Conservation (phyloP, 2,329 filamentous ascomycete genomes). For the Cordyceps cicadae region DNA sequence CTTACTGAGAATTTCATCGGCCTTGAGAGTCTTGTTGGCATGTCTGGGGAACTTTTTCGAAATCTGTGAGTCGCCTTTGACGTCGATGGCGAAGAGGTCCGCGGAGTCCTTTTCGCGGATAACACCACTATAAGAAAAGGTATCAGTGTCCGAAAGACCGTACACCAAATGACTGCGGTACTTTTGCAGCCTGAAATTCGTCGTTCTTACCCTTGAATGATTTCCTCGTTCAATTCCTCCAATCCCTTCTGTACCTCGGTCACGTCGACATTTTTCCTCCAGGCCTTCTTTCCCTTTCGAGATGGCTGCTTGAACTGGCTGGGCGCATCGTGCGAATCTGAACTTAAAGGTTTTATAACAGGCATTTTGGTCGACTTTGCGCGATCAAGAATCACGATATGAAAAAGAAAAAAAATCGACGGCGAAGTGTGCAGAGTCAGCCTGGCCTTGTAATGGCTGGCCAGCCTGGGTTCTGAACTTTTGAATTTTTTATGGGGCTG, state of each 20-base stretch:
- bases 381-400: background rate
- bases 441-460: background rate
- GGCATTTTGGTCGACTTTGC: conserved; percentile 35
- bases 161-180: background rate
- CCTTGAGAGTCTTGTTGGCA: conserved; percentile 70
- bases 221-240: conserved; percentile 75
- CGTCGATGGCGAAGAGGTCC: conserved; percentile 80
- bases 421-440: background rate
- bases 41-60: conserved; percentile 56
- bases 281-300: conserved; percentile 95
- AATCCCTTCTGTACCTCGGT: conserved; percentile 77
- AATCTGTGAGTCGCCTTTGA: conserved; percentile 59
- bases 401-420: background rate
- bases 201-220: conserved; percentile 68
- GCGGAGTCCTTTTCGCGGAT: conserved; percentile 74
- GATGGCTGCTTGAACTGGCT: conserved; percentile 82
- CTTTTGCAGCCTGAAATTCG: too few relatives aligned
- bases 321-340: conserved; percentile 52
- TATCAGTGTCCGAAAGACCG: conserved; percentile 16
- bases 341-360: conserved; percentile 36
- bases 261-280: conserved; percentile 96
- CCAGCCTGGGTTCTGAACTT: background rate
- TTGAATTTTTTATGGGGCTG: conserved; percentile 9
- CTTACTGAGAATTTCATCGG: conserved; percentile 82
- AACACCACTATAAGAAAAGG: conserved; percentile 55